A percentile compares a stretch with the other conserved stretches of the same genome.
These are phyloP conservation scores for Nicotiana knightiana DNA, from an alignment of 257 asterid species.

Conservation along the genomic window DNA sequence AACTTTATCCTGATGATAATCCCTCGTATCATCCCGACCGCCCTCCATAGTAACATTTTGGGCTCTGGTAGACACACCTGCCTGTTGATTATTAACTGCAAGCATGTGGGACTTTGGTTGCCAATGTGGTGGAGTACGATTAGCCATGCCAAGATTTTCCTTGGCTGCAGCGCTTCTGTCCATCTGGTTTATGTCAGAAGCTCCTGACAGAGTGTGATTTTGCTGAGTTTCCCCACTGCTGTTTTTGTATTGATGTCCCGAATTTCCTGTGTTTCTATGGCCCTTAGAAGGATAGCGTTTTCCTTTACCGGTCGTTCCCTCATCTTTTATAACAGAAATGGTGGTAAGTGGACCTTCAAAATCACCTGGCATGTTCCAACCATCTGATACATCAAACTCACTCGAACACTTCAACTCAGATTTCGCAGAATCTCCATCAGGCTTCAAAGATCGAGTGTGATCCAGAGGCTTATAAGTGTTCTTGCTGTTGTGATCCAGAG, in stretches of 20 bases:
- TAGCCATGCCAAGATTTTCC: constrained; percentile 46
- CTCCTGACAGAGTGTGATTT: constrained; percentile 26
- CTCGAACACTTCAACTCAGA: constrained; percentile 25
- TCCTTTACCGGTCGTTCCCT: constrained; percentile 50
- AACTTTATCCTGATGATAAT: constrained; percentile 32
- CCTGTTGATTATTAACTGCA: constrained; percentile 35
- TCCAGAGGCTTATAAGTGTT: constrained; percentile 24
- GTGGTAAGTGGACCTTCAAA: constrained; percentile 22
- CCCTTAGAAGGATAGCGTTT: constrained; percentile 43
- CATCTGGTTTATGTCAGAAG: constrained; percentile 28
- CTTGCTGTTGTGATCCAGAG: constrained; percentile 24
- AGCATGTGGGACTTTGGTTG: constrained; percentile 55
- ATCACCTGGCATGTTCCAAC: constrained; percentile 16
- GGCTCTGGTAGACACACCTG: constrained; percentile 28
- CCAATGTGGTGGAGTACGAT: constrained; percentile 64
- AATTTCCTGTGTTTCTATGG: constrained; percentile 35
- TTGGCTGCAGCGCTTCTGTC: constrained; percentile 35
- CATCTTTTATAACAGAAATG: constrained; percentile 44
- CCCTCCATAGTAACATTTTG: constrained; percentile 31
- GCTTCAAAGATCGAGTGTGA: constrained; percentile 24
- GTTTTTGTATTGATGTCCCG: constrained; percentile 27
- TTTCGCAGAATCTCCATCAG: constrained; percentile 24
- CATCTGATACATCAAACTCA: constrained; percentile 17
- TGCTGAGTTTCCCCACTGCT: constrained; percentile 37
- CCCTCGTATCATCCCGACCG: constrained; percentile 34